Percentiles rank a stretch among this genome's conserved stretches.
Conservation (phyloP, 345 rosid species). For the Citrus glauca region DNA sequence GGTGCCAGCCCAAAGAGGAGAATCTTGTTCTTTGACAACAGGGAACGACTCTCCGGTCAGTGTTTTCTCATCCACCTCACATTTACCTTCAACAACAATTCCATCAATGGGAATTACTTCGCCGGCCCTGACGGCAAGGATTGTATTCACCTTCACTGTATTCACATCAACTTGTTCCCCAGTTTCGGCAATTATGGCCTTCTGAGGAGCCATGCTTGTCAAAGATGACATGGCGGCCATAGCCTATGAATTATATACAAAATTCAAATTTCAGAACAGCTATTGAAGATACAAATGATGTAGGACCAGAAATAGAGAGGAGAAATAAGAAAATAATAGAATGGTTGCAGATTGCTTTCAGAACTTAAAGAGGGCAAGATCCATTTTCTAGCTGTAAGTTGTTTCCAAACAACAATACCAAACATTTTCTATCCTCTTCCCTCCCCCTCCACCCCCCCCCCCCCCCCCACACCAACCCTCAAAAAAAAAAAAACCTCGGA, state of each 20-base stretch:
- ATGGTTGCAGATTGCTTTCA: too few relatives aligned
- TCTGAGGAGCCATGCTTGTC: conserved; percentile 79
- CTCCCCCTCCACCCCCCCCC: too few relatives aligned
- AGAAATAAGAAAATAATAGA: too few relatives aligned
- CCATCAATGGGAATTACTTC: conserved; percentile 93
- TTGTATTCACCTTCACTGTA: conserved; percentile 64
- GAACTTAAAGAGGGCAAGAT: too few relatives aligned
- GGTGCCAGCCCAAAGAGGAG: conserved; percentile 89
- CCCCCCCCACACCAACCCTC: too few relatives aligned
- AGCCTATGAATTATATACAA: conserved; percentile 46
- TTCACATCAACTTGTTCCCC: conserved; percentile 74
- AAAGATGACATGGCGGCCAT: conserved; percentile 78
- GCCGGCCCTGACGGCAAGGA: conserved; percentile 77
- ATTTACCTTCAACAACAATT: conserved; percentile 72
- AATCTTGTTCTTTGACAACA: conserved; percentile 62
- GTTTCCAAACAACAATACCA: too few relatives aligned
- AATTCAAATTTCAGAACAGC: too few relatives aligned
- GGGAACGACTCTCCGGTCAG: conserved; percentile 90
- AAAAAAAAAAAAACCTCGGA: not conserved
- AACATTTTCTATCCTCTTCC: too few relatives aligned
- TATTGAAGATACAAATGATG: too few relatives aligned
- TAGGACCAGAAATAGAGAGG: too few relatives aligned
- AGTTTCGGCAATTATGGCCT: conserved; percentile 73
- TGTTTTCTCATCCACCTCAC: conserved; percentile 90
- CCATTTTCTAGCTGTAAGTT: too few relatives aligned